A percentile compares a stretch with the other conserved stretches of the same genome.
These are phyloP conservation scores for Trichophyton schoenleinii DNA, from an alignment of 2,329 filamentous ascomycete species.

Conservation along the genomic window DNA sequence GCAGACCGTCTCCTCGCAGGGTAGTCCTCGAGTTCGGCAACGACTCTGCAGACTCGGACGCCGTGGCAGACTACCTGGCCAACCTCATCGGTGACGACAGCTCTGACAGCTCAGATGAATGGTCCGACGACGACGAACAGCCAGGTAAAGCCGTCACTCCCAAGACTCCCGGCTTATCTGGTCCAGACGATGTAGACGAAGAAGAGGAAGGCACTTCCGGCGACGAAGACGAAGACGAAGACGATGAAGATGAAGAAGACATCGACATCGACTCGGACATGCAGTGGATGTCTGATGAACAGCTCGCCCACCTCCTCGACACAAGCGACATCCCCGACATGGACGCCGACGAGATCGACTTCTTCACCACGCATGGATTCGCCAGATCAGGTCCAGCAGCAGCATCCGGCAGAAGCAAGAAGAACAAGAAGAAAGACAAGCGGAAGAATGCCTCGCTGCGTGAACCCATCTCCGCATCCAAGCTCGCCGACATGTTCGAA, in stretches of 20 bases:
- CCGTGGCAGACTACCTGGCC: constrained; percentile 29
- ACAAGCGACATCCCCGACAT: constrained; percentile 54
- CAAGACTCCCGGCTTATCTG: not conserved
- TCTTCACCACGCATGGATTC: constrained; percentile 34
- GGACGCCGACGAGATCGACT: constrained; percentile 44
- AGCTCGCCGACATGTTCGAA: constrained; percentile 48
- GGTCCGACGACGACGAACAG: constrained; percentile 12
- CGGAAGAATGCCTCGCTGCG: not conserved
- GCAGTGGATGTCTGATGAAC: constrained; percentile 44
- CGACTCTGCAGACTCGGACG: constrained; percentile 6
- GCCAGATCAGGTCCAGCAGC: not conserved
- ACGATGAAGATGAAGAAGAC: constrained; percentile 23
- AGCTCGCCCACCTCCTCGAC: constrained; percentile 47
- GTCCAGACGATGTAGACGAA: not conserved
- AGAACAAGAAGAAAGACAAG: not conserved
- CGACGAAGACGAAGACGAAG: constrained; percentile 17
- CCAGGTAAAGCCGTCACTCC: not conserved
- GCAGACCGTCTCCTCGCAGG: not conserved
- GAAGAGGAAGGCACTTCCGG: not conserved
- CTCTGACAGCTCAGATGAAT: not conserved
- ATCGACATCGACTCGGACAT: constrained; percentile 21
- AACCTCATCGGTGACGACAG: constrained; percentile 19
- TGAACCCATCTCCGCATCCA: constrained; percentile 32
- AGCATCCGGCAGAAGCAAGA: not conserved
- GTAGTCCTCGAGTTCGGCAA: not conserved